phyloP scores from a whole-genome alignment of 345 rosid genomes.

The Pugionium cornutum region DNA sequence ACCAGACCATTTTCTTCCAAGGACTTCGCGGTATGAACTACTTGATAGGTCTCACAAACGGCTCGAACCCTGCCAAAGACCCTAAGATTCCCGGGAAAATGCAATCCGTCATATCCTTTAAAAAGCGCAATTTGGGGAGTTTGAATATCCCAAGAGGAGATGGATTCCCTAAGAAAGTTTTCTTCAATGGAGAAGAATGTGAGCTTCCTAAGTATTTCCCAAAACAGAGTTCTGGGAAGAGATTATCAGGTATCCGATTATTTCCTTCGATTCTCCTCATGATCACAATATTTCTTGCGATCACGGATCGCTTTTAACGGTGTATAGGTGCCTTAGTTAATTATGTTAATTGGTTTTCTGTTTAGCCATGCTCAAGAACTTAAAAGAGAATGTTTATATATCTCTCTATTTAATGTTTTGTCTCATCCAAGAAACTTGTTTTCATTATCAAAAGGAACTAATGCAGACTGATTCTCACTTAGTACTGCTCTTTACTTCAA shows the following conservation, averaged over 20 bases:
- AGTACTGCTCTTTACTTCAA: constrained; percentile 1
- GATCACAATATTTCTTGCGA: constrained; percentile 33
- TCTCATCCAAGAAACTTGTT: constrained; percentile 25
- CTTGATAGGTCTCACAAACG: constrained; percentile 63
- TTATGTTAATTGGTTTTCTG: constrained; percentile 24
- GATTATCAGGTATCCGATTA: constrained; percentile 25
- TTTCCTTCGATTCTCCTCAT: constrained; percentile 33
- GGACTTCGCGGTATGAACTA: constrained; percentile 69
- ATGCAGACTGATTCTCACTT: constrained; percentile 16
- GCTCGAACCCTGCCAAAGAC: constrained; percentile 44
- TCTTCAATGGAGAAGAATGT: constrained; percentile 95
- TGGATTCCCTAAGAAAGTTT: constrained; percentile 72
- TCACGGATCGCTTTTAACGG: constrained; percentile 21
- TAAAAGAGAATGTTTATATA: constrained; percentile 7
- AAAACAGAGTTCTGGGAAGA: constrained; percentile 38
- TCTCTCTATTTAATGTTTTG: constrained; percentile 15
- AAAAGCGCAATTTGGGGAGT: constrained; percentile 46
- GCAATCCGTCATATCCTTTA: constrained; percentile 82
- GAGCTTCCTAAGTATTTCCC: constrained; percentile 70
- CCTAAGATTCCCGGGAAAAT: constrained; percentile 82
- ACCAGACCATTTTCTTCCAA: constrained; percentile 67
- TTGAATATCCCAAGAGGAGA: constrained; percentile 59
- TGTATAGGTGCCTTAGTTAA: constrained; percentile 46
- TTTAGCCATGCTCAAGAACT: constrained; percentile 22
- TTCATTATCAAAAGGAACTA: constrained; percentile 19